Evolutionary conservation across 192 early-diverging fungal species (phyloP).

Genomic region (Chytriomyces hyalinus): DNA sequence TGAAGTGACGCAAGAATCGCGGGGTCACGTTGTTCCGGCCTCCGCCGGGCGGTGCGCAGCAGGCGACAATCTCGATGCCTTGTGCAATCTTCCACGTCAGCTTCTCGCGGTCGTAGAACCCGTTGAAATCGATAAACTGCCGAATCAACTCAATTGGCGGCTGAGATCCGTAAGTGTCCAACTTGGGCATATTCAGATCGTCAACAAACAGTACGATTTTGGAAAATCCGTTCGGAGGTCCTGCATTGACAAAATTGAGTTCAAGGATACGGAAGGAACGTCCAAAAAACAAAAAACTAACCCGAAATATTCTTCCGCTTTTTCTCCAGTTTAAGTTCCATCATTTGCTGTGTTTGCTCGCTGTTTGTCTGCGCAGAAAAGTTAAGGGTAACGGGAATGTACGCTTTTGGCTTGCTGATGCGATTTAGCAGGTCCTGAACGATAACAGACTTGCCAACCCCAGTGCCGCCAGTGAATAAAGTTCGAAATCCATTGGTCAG

Average conservation of each 20-base stretch:
- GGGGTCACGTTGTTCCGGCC: constrained; percentile 62
- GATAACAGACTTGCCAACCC: constrained; percentile 66
- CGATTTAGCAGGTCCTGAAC: constrained; percentile 61
- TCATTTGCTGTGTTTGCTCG: constrained; percentile 62
- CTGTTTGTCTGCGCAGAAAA: constrained; percentile 69
- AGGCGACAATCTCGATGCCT: constrained; percentile 59
- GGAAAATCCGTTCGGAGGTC: constrained; percentile 57
- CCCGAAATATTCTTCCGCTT: constrained; percentile 66
- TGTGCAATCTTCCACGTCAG: constrained; percentile 62
- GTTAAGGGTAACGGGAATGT: constrained; percentile 56
- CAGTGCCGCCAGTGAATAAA: constrained; percentile 61
- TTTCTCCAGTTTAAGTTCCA: constrained; percentile 69
- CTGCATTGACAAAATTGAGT: not conserved
- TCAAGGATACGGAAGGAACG: too few relatives aligned
- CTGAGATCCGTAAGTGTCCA: constrained; percentile 59
- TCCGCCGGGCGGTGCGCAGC: constrained; percentile 66
- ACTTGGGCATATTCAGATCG: constrained; percentile 68
- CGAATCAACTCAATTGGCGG: constrained; percentile 64
- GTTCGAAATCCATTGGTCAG: constrained; percentile 54
- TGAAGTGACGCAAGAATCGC: constrained; percentile 64
- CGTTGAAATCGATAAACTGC: constrained; percentile 62
- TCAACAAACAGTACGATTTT: constrained; percentile 68
- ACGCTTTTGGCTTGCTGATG: constrained; percentile 49
- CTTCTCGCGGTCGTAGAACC: constrained; percentile 68
- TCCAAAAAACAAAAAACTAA: not conserved